These are phyloP conservation scores for Westerdykella aurantiaca DNA, from an alignment of 2,329 filamentous ascomycete species.

Conservation along the genomic window DNA sequence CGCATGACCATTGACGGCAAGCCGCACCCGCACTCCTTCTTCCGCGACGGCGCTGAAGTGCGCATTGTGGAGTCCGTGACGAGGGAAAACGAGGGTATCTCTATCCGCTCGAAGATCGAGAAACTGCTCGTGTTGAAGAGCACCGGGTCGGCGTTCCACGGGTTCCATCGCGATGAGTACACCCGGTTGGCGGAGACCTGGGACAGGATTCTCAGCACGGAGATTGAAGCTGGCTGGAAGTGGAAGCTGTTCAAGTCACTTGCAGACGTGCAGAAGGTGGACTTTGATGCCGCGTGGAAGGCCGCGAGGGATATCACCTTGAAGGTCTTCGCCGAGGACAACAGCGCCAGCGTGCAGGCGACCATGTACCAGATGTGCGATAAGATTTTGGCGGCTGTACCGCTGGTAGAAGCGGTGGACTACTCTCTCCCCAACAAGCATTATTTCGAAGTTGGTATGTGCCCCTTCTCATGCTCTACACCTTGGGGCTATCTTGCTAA, in stretches of 20 bases:
- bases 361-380: conserved; percentile 99
- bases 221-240: conserved; percentile 79
- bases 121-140: conserved; percentile 89
- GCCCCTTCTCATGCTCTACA: not conserved
- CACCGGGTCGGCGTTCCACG: conserved; percentile 92
- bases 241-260: conserved; percentile 69
- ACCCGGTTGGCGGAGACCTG: conserved; percentile 85
- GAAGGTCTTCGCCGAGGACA: conserved; percentile 81
- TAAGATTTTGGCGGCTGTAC: conserved; percentile 70
- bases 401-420: conserved; percentile 65
- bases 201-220: conserved; percentile 93
- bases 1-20: conserved; percentile 81
- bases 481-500: conserved; percentile 6
- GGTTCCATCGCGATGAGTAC: conserved; percentile 88
- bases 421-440: conserved; percentile 96
- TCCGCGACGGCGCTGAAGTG: conserved; percentile 82
- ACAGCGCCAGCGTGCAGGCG: conserved; percentile 87
- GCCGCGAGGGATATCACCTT: conserved; percentile 79
- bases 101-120: conserved; percentile 69
- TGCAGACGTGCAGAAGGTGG: conserved; percentile 59
- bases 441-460: conserved; percentile 90
- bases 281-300: conserved; percentile 75
- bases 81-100: conserved; percentile 61
- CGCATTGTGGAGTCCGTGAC: conserved; percentile 73
- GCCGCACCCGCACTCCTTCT: conserved; percentile 91